Percentiles rank a stretch among this genome's conserved stretches.
These are phyloP conservation scores for Sarocladiaceae sp. DNA, from an alignment of 2,329 filamentous ascomycete genomes.

Conservation along the genomic window DNA sequence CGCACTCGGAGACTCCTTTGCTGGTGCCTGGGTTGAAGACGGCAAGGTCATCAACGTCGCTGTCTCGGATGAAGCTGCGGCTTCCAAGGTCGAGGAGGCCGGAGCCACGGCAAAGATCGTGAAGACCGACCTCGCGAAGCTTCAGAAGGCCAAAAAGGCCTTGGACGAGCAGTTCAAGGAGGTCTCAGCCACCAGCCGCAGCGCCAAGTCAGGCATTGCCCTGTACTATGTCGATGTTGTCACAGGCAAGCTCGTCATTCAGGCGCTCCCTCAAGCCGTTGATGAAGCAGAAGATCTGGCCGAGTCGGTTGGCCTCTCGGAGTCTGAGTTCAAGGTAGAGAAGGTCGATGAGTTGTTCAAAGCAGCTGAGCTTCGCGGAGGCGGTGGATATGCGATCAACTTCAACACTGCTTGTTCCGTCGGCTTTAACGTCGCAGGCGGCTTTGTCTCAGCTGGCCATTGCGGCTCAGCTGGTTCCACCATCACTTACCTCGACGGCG, in stretches of 20 bases:
- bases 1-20: conserved; percentile 11
- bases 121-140: conserved; percentile 12
- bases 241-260: conserved; percentile 12
- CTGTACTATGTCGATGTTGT: conserved; percentile 13
- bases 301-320: conserved; percentile 10
- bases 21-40: conserved; percentile 10
- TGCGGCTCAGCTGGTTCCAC: conserved; percentile 10
- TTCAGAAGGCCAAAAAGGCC: conserved; percentile 11
- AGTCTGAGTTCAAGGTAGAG: conserved; percentile 13
- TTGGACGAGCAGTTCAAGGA: conserved; percentile 3
- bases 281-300: conserved; percentile 12
- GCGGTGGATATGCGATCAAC: conserved; percentile 13
- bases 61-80: conserved; percentile 7
- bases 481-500: conserved; percentile 7
- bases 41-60: conserved; percentile 9
- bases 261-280: conserved; percentile 11
- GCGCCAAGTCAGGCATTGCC: conserved; percentile 12
- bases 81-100: conserved; percentile 9
- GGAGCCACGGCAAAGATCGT: conserved; percentile 8
- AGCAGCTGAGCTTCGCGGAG: conserved; percentile 10
- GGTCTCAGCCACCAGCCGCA: neutral
- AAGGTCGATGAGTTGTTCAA: conserved; percentile 10
- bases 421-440: conserved; percentile 11
- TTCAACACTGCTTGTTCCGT: conserved; percentile 10
- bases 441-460: conserved; percentile 13